Evolutionary conservation across 2,329 filamentous ascomycete species (phyloP).

Genomic region (Aspergillus quadricinctus): DNA sequence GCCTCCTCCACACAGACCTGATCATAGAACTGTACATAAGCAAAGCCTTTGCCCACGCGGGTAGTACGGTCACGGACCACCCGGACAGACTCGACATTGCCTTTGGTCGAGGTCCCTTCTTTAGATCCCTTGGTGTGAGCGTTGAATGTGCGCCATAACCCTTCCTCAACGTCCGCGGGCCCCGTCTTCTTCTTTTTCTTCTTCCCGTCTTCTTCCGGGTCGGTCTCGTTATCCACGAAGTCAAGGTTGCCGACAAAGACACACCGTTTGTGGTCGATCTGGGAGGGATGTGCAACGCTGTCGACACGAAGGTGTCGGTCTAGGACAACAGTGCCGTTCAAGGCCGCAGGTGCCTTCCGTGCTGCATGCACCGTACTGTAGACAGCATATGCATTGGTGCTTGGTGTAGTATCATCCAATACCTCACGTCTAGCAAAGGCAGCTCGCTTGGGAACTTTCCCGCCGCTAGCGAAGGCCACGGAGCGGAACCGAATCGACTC

Average conservation of each 20-base stretch:
- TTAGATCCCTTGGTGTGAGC: constrained; percentile 28
- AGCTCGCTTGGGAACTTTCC: constrained; percentile 82
- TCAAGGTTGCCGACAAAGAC: constrained; percentile 95
- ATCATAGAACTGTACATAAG: constrained; percentile 95
- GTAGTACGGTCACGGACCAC: constrained; percentile 87
- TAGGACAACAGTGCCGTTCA: constrained; percentile 82
- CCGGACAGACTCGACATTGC: constrained; percentile 86
- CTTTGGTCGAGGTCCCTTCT: constrained; percentile 49
- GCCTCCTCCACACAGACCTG: constrained; percentile 87
- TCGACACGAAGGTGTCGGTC: constrained; percentile 88
- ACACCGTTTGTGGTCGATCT: constrained; percentile 79
- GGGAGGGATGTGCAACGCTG: constrained; percentile 79
- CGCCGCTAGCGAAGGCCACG: constrained; percentile 69
- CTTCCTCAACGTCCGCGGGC: constrained; percentile 86
- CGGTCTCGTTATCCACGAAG: constrained; percentile 88
- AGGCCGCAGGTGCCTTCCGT: constrained; percentile 65
- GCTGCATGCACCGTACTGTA: constrained; percentile 73
- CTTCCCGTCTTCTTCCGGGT: constrained; percentile 57
- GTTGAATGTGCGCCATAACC: constrained; percentile 49
- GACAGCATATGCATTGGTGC: constrained; percentile 90
- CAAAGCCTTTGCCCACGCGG: constrained; percentile 91
- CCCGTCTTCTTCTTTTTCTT: constrained; percentile 69
- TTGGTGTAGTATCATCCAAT: constrained; percentile 86
- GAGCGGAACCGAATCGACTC: constrained; percentile 94
- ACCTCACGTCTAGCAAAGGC: constrained; percentile 86